Evolutionary conservation across 208 protist genomes (phyloP).

Genomic region (Angomonas deanei): DNA sequence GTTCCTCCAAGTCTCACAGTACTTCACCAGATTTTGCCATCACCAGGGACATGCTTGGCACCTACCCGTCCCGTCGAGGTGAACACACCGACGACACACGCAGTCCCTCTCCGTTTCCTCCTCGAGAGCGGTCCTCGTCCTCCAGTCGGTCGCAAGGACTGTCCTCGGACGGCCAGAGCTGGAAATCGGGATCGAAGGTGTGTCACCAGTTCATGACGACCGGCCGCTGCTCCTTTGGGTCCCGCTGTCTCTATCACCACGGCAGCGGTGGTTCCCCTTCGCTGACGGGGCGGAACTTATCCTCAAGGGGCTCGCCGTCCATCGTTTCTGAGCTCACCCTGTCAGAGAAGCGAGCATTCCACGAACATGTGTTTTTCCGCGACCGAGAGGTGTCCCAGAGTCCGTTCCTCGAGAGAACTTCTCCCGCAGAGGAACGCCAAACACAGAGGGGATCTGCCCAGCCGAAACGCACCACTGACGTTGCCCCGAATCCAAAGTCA

Average conservation of each 20-base stretch:
- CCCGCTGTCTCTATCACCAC: conserved; percentile 79
- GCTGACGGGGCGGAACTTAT: not conserved
- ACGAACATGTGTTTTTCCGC: too few relatives aligned
- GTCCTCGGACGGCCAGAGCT: not conserved
- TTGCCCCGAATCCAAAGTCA: too few relatives aligned
- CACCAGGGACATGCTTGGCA: not conserved
- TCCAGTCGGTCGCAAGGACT: not conserved
- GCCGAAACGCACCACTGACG: too few relatives aligned
- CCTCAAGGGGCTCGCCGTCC: too few relatives aligned
- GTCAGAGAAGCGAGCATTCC: too few relatives aligned
- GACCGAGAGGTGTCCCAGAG: too few relatives aligned
- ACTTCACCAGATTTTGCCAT: not conserved
- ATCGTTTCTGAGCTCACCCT: too few relatives aligned
- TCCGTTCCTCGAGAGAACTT: too few relatives aligned
- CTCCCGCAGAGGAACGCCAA: too few relatives aligned
- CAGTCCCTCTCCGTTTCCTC: conserved; percentile 1
- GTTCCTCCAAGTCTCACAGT: not conserved
- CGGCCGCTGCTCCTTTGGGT: conserved; percentile 64
- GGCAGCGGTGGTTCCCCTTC: not conserved
- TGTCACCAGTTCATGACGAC: conserved; percentile 56
- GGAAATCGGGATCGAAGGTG: conserved; percentile 29
- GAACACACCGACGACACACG: not conserved
- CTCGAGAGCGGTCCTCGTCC: not conserved
- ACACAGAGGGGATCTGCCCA: too few relatives aligned
- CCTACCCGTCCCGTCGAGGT: not conserved